Evolutionary conservation across 106 monocot species (phyloP).

Genomic region (Iris macrosiphon): DNA sequence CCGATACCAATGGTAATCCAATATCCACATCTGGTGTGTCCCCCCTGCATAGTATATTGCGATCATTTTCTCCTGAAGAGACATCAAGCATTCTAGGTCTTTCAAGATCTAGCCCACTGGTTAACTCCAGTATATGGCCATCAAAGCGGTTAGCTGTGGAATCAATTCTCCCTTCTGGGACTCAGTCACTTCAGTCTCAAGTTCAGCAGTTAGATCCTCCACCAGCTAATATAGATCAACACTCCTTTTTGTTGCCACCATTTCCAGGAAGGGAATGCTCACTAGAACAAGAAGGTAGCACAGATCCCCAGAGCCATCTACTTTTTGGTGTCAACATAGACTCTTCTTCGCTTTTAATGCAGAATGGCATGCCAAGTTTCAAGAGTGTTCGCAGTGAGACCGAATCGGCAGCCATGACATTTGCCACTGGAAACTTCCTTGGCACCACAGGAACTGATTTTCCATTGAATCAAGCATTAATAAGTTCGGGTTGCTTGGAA

Average conservation of each 20-base stretch:
- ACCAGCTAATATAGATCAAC: conserved; percentile 21
- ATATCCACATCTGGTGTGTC: conserved; percentile 29
- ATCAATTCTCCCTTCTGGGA: conserved; percentile 29
- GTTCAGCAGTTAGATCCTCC: conserved; percentile 20
- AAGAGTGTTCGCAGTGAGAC: conserved; percentile 29
- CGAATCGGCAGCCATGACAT: conserved; percentile 33
- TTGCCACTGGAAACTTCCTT: conserved; percentile 22
- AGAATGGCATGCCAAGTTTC: conserved; percentile 34
- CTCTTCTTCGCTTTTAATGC: conserved; percentile 33
- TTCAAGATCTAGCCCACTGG: conserved; percentile 31
- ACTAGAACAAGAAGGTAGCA: conserved; percentile 35
- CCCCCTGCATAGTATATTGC: conserved; percentile 46
- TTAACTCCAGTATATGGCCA: conserved; percentile 35
- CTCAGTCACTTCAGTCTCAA: conserved; percentile 28
- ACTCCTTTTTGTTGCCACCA: conserved; percentile 30
- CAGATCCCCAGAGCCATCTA: conserved; percentile 43
- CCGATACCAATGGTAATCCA: conserved; percentile 35
- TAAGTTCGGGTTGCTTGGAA: conserved; percentile 31
- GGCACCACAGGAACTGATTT: conserved; percentile 30
- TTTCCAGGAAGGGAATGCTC: conserved; percentile 44
- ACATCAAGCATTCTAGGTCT: conserved; percentile 33
- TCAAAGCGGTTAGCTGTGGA: conserved; percentile 62
- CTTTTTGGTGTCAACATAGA: conserved; percentile 70
- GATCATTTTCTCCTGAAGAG: conserved; percentile 66
- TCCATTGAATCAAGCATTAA: conserved; percentile 33